Conservation (phyloP, 176 grass and related monocot genomes). For the Musa beccarii region DNA sequence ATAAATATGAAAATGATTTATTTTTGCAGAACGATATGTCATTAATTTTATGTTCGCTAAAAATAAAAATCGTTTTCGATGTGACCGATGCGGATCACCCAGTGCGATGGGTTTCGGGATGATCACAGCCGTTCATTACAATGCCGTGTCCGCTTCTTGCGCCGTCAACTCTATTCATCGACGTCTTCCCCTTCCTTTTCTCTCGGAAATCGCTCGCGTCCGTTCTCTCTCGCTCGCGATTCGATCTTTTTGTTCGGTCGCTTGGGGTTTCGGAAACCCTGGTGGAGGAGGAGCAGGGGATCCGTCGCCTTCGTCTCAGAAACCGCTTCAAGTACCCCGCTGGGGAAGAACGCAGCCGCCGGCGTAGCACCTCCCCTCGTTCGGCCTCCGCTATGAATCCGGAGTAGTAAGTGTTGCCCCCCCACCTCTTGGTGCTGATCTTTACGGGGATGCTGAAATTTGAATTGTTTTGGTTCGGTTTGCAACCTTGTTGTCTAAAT, state of each 20-base stretch:
- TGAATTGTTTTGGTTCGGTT: neutral
- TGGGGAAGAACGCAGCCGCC: neutral
- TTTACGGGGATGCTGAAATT: neutral
- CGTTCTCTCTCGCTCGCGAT: neutral
- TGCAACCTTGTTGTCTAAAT: neutral
- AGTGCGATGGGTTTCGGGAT: neutral
- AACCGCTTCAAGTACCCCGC: neutral
- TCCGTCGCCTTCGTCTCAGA: neutral
- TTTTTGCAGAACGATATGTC: too few species aligned
- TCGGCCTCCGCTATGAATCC: constrained; percentile 14
- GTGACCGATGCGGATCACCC: too few species aligned
- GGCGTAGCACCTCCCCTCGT: neutral
- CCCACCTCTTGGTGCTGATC: neutral
- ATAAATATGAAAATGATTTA: neutral
- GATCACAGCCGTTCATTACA: neutral
- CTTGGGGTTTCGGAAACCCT: neutral
- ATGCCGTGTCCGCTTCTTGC: neutral
- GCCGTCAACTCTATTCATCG: neutral
- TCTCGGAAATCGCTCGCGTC: neutral
- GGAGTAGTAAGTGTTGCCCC: constrained; percentile 17
- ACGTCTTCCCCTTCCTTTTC: neutral
- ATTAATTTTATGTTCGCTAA: too few species aligned
- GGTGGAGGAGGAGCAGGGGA: neutral
- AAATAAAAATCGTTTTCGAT: too few species aligned
- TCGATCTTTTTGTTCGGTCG: neutral